phyloP scores from a whole-genome alignment of 2,329 filamentous ascomycete species.

The Trichoderma lentiforme region DNA sequence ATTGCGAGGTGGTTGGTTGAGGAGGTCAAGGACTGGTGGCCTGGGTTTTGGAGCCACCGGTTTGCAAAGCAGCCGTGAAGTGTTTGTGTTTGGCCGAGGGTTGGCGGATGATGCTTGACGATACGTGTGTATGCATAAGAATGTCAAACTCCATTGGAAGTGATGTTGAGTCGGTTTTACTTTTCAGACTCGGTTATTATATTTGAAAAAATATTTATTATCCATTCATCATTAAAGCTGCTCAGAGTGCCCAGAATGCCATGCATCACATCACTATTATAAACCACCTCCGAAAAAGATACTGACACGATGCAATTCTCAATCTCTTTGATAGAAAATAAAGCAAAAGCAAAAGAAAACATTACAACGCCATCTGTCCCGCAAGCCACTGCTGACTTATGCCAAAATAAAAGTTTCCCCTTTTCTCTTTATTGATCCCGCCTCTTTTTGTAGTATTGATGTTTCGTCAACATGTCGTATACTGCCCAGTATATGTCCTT shows the following conservation, averaged over 20 bases:
- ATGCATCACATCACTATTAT: neutral
- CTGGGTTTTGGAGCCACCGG: neutral
- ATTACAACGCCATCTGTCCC: neutral
- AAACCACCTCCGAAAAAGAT: neutral
- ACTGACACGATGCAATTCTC: neutral
- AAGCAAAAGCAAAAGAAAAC: neutral
- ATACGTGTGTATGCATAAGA: neutral
- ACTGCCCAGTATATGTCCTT: neutral
- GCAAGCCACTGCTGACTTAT: neutral
- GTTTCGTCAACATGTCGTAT: neutral
- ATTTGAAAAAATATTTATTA: neutral
- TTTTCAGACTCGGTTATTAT: neutral
- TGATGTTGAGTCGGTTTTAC: neutral
- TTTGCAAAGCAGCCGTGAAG: neutral
- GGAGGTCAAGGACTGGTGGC: slow-evolving; percentile 20
- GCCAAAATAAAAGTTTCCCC: neutral
- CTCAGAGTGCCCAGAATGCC: neutral
- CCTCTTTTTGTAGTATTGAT: neutral
- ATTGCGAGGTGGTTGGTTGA: slow-evolving; percentile 25
- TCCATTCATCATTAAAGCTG: neutral
- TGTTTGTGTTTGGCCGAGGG: neutral
- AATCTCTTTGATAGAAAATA: neutral
- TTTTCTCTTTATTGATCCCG: neutral
- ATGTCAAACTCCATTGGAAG: neutral
- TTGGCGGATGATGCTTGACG: neutral